Evolutionary conservation across 495 filamentous ascomycete genomes (phyloP), one percentile per base, ranked within the genome.

Genomic region (Penicillium ucsense): DNA sequence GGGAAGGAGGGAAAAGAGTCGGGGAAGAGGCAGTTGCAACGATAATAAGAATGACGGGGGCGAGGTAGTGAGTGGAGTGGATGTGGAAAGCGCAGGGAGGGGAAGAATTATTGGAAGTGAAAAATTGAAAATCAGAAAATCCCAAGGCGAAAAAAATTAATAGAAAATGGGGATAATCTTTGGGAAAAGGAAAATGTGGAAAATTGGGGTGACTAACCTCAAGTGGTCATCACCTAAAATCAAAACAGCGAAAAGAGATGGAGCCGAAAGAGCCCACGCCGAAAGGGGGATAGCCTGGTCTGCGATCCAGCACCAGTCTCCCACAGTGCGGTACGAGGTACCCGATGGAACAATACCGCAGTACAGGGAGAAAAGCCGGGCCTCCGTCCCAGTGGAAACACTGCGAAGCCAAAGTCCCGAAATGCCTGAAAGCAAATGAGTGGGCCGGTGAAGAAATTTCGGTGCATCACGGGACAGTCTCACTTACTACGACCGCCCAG

Each of bases 31-130:
- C 43, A 41, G 48, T 50, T 49, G 51, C 50, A 60, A 60, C 57
- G 56, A 62, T 60, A 62, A 60, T 60, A 60, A 62, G 59, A 55
- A 59, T 62, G 54, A 55, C 47, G 55, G 58, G 61, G 58, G 58
- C 57, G 2, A 1, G 53, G 58, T 53, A 57, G 41, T 47, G 40
- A 12, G 52, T 59, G 59, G 50, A 56, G 55, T 51, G 43, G 49
- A 55, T 35, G 51, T 55, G 56, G 47, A 60, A 55, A 46, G n/a
- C 41, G 31, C 11, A 20, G 37, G 28, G 41, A 43, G 41, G 20
- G 20, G 20, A 20, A 20, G 20, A 20, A 20, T 20, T 20, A 20
- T 20, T 20, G 20, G 20, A 20, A 12, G 41, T 28, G 41, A 11
- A 31, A 12, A 32, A 48, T 47, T 55, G 53, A 39, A 41, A 44